phyloP scores from a whole-genome alignment of 768 basidiomycete species.

The Neoboletus brunneissimus region DNA sequence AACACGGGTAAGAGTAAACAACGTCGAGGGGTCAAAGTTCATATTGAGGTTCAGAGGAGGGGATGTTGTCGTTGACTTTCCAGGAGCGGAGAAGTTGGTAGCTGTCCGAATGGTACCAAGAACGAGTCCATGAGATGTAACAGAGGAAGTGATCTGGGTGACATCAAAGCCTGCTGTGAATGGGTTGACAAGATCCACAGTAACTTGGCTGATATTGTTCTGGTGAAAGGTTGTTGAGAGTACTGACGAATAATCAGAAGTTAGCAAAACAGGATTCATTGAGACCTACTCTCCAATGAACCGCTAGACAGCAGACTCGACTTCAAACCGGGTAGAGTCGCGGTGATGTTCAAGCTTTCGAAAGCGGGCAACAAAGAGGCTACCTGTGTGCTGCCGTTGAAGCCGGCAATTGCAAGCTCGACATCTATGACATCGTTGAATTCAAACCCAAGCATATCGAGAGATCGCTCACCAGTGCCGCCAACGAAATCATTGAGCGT shows the following conservation, averaged over 20 bases:
- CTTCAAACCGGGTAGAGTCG: conserved; percentile 58
- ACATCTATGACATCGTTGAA: conserved; percentile 41
- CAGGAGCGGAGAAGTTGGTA: conserved; percentile 49
- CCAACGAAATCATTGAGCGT: conserved; percentile 69
- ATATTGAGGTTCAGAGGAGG: conserved; percentile 58
- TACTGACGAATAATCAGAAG: conserved; percentile 35
- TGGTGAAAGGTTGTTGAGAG: conserved; percentile 59
- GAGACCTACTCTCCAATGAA: conserved; percentile 47
- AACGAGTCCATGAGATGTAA: conserved; percentile 56
- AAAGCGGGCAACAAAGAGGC: conserved; percentile 60
- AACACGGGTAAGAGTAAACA: conserved; percentile 69
- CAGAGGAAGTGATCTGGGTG: conserved; percentile 56
- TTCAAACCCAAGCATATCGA: background rate
- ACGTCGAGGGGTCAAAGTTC: conserved; percentile 64
- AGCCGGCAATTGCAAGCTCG: conserved; percentile 54
- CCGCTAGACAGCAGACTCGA: conserved; percentile 55
- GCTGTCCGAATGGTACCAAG: conserved; percentile 59
- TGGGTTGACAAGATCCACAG: conserved; percentile 61
- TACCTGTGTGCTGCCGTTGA: conserved; percentile 55
- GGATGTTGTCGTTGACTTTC: conserved; percentile 54
- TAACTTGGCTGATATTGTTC: conserved; percentile 65
- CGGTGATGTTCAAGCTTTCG: conserved; percentile 51
- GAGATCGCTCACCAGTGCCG: conserved; percentile 42
- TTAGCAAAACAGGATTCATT: background rate
- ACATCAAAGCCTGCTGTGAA: conserved; percentile 61